Conservation (phyloP, 306 rosid genomes). For the Citrullus colocynthis region DNA sequence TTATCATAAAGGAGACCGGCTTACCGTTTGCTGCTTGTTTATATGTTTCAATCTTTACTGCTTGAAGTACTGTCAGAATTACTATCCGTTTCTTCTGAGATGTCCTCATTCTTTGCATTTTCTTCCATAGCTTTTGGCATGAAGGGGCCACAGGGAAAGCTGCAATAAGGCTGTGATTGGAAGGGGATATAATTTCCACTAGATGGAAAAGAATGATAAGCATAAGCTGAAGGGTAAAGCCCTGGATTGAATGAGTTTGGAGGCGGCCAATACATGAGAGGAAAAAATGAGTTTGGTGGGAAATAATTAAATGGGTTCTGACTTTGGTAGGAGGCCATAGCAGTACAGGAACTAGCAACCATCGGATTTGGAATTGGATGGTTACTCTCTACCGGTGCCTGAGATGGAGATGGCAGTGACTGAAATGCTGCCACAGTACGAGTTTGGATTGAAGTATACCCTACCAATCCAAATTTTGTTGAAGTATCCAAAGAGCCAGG, state of each 20-base stretch:
- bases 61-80: conserved; percentile 41
- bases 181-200: conserved; percentile 32
- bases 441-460: conserved; percentile 31
- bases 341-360: conserved; percentile 19
- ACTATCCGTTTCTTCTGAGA: conserved; percentile 25
- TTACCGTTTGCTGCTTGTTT: conserved; percentile 12
- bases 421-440: conserved; percentile 35
- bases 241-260: conserved; percentile 44
- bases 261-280: conserved; percentile 74
- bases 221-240: conserved; percentile 36
- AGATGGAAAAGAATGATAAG: conserved; percentile 42
- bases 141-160: conserved; percentile 19
- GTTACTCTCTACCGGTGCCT: conserved; percentile 20
- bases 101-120: conserved; percentile 20
- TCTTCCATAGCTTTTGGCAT: conserved; percentile 25
- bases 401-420: conserved; percentile 29
- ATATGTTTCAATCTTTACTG: conserved; percentile 20
- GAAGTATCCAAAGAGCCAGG: conserved; percentile 11
- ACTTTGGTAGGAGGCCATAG: conserved; percentile 13
- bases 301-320: conserved; percentile 27
- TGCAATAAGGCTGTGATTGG: conserved; percentile 41
- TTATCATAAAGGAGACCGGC: not conserved
- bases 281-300: conserved; percentile 47
- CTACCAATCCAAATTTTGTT: conserved; percentile 33
- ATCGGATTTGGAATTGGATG: conserved; percentile 15